Conservation (phyloP, 1,284 basidiomycete species). For the Pseudozyma hubeiensis region DNA sequence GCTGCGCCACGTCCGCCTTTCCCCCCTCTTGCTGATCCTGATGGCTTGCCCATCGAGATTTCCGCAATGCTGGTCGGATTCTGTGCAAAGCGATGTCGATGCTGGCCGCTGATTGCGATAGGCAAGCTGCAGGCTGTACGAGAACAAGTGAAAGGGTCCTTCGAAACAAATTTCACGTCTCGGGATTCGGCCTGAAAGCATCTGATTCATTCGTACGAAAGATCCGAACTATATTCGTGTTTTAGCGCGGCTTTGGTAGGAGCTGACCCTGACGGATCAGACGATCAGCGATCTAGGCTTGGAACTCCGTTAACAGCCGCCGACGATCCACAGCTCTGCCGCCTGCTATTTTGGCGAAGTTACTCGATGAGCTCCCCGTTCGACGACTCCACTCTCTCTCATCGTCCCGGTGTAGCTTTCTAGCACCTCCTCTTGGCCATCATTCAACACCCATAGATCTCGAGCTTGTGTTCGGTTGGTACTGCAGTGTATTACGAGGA, state of each 20-base stretch:
- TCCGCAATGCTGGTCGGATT: background rate
- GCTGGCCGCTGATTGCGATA: no score
- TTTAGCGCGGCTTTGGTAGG: constrained; percentile 25
- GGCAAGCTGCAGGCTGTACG: no score
- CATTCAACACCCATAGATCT: no score
- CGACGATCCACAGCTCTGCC: background rate
- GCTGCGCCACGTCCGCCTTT: constrained; percentile 17
- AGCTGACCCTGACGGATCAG: background rate
- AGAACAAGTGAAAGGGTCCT: constrained; percentile 16
- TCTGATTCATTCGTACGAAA: background rate
- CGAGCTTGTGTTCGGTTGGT: no score
- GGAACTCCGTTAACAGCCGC: constrained; percentile 39
- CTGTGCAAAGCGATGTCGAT: no score
- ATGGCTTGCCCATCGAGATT: constrained; percentile 28
- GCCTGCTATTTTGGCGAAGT: background rate
- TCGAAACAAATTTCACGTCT: constrained; percentile 28
- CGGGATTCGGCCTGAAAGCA: constrained; percentile 6
- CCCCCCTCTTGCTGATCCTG: constrained; percentile 29
- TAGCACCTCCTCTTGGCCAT: no score
- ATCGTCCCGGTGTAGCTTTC: no score
- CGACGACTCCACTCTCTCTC: no score
- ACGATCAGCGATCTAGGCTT: background rate
- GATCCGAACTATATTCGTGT: background rate
- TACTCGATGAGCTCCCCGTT: no score
- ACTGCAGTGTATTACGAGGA: no score